Conservation (phyloP, 2,329 filamentous ascomycete species). For the Sporothrix curviconia region DNA sequence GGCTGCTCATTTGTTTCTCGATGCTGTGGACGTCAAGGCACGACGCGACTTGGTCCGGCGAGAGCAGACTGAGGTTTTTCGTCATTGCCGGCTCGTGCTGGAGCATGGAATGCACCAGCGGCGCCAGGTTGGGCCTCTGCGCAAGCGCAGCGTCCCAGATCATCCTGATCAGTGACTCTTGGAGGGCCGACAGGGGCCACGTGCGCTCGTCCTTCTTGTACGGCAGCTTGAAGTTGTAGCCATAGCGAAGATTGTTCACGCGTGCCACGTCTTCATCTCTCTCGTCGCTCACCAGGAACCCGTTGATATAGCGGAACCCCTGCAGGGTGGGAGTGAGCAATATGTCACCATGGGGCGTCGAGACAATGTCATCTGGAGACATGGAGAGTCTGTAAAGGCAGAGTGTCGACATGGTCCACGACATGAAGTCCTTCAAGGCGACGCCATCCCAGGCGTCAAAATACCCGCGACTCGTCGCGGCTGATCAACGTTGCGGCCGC, state of each 20-base stretch:
- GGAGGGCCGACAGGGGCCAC: no score
- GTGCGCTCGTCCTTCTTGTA: no score
- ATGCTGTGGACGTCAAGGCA: neutral
- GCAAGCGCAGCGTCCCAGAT: neutral
- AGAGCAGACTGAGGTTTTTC: no score
- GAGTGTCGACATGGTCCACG: neutral
- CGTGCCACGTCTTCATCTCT: no score
- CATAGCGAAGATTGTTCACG: neutral
- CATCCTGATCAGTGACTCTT: no score
- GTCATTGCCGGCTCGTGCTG: no score
- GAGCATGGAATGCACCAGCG: no score
- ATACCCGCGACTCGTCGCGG: neutral
- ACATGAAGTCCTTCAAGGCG: neutral
- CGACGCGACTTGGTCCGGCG: no score
- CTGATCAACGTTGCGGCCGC: neutral
- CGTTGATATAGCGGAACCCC: neutral
- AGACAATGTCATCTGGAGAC: no score
- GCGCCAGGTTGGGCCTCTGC: neutral
- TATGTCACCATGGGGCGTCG: neutral
- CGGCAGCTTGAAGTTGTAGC: neutral
- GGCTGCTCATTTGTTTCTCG: neutral
- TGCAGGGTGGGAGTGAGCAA: neutral
- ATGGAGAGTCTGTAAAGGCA: no score
- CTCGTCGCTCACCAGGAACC: neutral
- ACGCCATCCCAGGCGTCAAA: neutral